These are phyloP conservation scores for Cryptococcus amylolentus DNA, from an alignment of 1,284 basidiomycete genomes.

Conservation along the genomic window DNA sequence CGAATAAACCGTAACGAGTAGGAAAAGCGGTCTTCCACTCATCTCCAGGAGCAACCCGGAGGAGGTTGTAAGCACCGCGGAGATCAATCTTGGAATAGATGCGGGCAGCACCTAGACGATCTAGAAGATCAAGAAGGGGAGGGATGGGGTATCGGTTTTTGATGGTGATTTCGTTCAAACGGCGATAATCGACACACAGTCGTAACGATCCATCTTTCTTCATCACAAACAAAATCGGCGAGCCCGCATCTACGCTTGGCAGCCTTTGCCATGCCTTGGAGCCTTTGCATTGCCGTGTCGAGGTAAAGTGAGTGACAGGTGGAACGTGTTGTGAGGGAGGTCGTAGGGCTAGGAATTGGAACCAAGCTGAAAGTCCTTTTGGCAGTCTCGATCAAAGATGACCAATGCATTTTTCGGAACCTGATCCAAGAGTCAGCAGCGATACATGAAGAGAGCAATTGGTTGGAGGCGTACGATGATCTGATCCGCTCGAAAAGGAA, in stretches of 20 bases:
- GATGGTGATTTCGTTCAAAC: neutral
- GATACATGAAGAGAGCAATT: too few species aligned
- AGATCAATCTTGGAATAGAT: neutral
- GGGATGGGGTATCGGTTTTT: neutral
- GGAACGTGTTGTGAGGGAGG: too few species aligned
- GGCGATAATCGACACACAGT: neutral
- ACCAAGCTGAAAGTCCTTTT: too few species aligned
- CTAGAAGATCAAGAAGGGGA: neutral
- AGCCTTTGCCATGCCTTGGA: too few species aligned
- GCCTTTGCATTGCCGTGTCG: too few species aligned
- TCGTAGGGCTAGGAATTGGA: too few species aligned
- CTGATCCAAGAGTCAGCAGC: too few species aligned
- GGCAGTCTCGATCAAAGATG: too few species aligned
- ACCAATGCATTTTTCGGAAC: too few species aligned
- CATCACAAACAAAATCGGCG: neutral
- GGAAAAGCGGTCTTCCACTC: constrained; percentile 37
- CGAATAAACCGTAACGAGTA: constrained; percentile 44
- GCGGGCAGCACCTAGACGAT: neutral
- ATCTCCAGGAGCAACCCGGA: constrained; percentile 11
- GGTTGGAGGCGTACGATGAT: too few species aligned
- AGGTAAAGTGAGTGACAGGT: too few species aligned
- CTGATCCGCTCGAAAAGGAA: too few species aligned
- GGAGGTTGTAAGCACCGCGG: neutral
- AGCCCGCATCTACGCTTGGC: neutral
- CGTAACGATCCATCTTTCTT: neutral